Base-by-base conservation (phyloP, 306 rosid species). In the Sicyos baderoa region DNA sequence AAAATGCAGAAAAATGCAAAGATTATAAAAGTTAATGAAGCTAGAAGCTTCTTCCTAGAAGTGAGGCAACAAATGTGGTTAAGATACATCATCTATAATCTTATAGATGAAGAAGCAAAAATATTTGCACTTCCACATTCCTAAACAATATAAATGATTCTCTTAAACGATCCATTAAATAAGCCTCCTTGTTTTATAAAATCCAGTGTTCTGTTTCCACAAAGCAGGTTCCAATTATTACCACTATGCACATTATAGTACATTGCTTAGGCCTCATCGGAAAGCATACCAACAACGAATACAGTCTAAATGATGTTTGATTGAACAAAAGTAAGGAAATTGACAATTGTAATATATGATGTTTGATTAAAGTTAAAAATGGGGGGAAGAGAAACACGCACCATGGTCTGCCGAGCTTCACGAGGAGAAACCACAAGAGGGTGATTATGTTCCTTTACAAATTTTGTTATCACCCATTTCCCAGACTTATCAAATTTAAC, bases 341-440 rank as follows among this genome's bases (percentile, higher is more conserved):
- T 44, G 14, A 35, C 53, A 23, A 25, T 18, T 12, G 21, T 18
- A 7, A 62, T 1, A 23, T 23, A 22, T 3, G 13, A 66, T 48
- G 22, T 22, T 48, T 7, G 42, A 47, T 66, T 15, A 4, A 18
- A 54, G 50, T 40, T 13, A 40, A 52, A 23, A 66, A 18, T 22
- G 17, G 55, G 29, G 29, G 71, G 55, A 47, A 22, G 71, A 45
- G 65, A 77, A 61, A 74, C 73, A 72, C 89, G 57, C 56, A 89
- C 98, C 98, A 92, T 79, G 68, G 96, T 86, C 81, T 89, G 98
- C 14, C 96, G 96, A 68, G 93, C 96, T 92, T 92, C 98, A 1
- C 96, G 95, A 2, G 98, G 84, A 64, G 93, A 89, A 78, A 89
- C 87, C 66, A 86, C 88, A 44, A 92, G 82, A 40, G 91, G 86